Base-by-base conservation (phyloP, 768 basidiomycete species). In the Omphalotus guepiniiformis region DNA sequence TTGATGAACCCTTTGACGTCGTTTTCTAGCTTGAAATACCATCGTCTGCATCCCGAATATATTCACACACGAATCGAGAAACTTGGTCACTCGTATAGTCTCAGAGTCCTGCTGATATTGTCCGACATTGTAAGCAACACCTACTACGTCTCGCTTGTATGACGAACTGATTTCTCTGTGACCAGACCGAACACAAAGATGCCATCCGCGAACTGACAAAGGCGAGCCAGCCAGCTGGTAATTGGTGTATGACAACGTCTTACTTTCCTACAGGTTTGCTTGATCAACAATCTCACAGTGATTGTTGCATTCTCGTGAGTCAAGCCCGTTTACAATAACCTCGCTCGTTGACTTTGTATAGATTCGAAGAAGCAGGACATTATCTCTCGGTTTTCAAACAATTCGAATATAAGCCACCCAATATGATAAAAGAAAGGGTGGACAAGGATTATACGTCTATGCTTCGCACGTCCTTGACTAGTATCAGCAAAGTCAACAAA, bases 21-120 rank as follows among this genome's bases (percentile, higher is more conserved):
- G 18, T 7, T 7, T 26, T 16, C 2, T 51, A 97, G 96, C 61
- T 63, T 98, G 54, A 88, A 83, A 58, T 98, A 98, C 56, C 94
- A 98, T 58, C 87, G 94, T 42, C 78, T 99, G 12, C 96, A 98
- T 64, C 96, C 96, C 12, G 96, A 98, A 64, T 99, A 99, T 62
- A 85, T 99, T 48, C 90, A 92, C 62, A 78, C 79, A 42, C 84
- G 96, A 11, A 93, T 99, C 49, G 87, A 92, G 57, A 85, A 83
- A 55, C 80, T 99, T 16, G 88, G 85, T 3, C 76, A 76, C 28
- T 79, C 81, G 2, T 98, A 93, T 64, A 87, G 78, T 51, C 75
- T 98, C 13, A 72, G 96, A 39, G 79, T 99, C 47, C 71, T 98
- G 25, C 78, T 99, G 19, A 76, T 98, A 38, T 72, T 93, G 55